Evolutionary conservation across 1,139 yeast genomes (phyloP), one percentile per base, ranked within the genome.

Genomic region (Arxiozyma slooffiae): DNA sequence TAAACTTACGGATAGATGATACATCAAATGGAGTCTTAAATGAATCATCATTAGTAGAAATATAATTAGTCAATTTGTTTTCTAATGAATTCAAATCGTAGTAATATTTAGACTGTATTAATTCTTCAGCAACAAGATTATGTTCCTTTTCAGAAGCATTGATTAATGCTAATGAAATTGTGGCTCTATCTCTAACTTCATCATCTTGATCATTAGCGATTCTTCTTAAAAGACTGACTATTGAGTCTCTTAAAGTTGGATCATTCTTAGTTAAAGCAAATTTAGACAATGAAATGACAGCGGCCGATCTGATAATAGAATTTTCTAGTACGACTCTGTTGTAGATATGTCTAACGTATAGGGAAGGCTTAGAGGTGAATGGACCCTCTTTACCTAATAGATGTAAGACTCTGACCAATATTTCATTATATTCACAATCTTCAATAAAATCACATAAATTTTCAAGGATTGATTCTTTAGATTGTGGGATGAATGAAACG

Each of bases 141-240:
- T 75, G 70, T 50, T 77, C 78, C 48, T 75, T 71, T 41, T 74
- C 75, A 17, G 64, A 55, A 5, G 72, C 61, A 42, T 73, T 75
- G 53, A 88, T 78, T 56, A 90, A 79, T 57, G 80, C 78, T 64
- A 90, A 74, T 4, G 95, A 82, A 57, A 92, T 75, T 1, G 96
- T 88, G 8, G 98, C 97, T 66, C 99, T 82, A 67, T 92, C 99
- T 73, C 99, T 87, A 40, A 94, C 98, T 71, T 92, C 99, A 69
- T 92, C 98, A 66, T 92, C 96, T 46, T 76, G 79, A 70, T 92
- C 99, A 58, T 81, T 86, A 22, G 64, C 55, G 60, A 96, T 89
- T 71, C 97, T 82, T 53, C 78, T 76, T 60, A 92, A 78, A 58
- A 92, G 76, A 55, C 85, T 85, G 59, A 78, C 77, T 62, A 92